Evolutionary conservation across 768 basidiomycete species (phyloP), one percentile per base, ranked within the genome.

Genomic region (Amanita pseudoporphyria): DNA sequence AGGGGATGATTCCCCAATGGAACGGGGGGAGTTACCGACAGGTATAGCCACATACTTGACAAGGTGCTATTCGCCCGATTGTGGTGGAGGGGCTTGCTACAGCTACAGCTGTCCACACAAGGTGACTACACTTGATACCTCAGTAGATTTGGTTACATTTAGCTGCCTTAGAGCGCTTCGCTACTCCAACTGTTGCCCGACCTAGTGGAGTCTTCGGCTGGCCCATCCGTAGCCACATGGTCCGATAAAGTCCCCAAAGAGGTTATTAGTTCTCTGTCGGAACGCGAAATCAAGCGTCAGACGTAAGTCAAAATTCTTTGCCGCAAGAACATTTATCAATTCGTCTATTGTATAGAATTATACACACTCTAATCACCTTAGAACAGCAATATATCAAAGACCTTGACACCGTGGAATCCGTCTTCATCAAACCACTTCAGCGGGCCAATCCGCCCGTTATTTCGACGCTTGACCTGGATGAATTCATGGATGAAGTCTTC

Each of bases 321-420:
- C 32, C 24, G 9, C 18, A 52, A 5, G 12, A n/a, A 22, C 10
- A 26, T 42, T 18, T 43, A 42, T 22, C 16, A 22, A 45, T 38
- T 39, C 38, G n/a, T 46, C 21, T 12, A 33, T 33, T 44, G 30
- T 28, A 5, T 51, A 78, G 77, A 66, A 91, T 73, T 63, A 94
- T 99, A 49, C 83, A 87, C 60, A 91, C 90, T 60, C 76, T 94
- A 32, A 88, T 98, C 55, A 74, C 74, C 54, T 84, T 89, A 57
- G 95, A 98, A 62, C 82, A 90, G 55, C 85, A 91, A 59, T 96
- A 94, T 60, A 68, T 91, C 37, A 81, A 83, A 49, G 95, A 99
- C 59, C 74, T 99, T 6, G 84, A 90, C 52, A 73, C 82, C 1
- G 78, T 96, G 38, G 89, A 95, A 60, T 70, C 76, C 13, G 81